phyloP scores from a whole-genome alignment of 495 filamentous ascomycete genomes.

The Pseudevernia furfuracea region DNA sequence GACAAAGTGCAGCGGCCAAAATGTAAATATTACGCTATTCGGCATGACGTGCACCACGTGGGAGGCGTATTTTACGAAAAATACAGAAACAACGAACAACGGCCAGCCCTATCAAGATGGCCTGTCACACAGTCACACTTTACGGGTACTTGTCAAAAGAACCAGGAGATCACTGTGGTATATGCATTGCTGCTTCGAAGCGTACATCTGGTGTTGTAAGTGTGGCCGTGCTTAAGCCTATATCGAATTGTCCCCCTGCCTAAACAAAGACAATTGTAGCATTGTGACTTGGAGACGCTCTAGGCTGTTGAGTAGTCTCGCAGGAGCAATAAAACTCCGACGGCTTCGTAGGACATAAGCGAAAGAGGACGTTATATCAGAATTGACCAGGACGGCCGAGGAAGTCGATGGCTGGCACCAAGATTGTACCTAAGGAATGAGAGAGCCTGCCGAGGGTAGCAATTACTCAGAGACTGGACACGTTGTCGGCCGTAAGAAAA shows the following conservation, averaged over 20 bases:
- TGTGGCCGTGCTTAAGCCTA: background rate
- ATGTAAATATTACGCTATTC: constrained; percentile 2
- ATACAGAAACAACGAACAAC: background rate
- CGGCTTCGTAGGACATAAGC: background rate
- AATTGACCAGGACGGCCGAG: background rate
- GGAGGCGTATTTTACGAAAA: background rate
- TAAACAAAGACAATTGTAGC: background rate
- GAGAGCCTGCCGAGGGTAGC: background rate
- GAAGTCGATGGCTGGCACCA: background rate
- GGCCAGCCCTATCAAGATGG: background rate
- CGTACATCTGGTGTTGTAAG: background rate
- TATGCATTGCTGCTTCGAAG: background rate
- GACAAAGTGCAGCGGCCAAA: background rate
- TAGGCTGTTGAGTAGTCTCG: background rate
- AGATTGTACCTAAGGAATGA: background rate
- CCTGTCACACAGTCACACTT: too few relatives aligned
- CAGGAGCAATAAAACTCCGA: background rate
- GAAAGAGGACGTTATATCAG: background rate
- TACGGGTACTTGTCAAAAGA: background rate
- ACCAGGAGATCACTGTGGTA: background rate
- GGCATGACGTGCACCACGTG: background rate
- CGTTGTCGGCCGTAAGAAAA: background rate
- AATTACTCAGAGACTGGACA: background rate
- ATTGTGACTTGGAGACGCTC: background rate
- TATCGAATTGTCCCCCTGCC: background rate